Evolutionary conservation across 768 basidiomycete species (phyloP).

Genomic region (Amanita rubescens): DNA sequence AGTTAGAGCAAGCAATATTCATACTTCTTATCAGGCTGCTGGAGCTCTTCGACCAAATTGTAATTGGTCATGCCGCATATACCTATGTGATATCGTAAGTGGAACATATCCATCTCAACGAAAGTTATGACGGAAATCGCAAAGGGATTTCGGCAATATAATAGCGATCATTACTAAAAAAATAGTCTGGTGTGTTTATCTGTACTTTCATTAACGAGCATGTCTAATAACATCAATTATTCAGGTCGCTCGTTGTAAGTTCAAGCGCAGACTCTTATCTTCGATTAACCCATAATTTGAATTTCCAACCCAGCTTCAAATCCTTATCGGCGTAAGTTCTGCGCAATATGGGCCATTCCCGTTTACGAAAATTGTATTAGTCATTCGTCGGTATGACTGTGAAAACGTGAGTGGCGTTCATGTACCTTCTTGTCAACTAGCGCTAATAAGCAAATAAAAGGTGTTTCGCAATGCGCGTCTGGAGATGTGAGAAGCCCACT

Average conservation of each 20-base stretch:
- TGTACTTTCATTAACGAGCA: background rate
- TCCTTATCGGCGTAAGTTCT: slow-evolving; percentile 27
- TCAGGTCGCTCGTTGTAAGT: slow-evolving; percentile 24
- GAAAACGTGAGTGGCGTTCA: slow-evolving; percentile 34
- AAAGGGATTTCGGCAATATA: slow-evolving; percentile 31
- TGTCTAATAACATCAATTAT: background rate
- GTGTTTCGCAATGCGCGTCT: slow-evolving; percentile 52
- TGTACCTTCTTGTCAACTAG: background rate
- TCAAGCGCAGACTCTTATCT: background rate
- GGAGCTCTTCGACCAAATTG: slow-evolving; percentile 40
- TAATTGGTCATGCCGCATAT: slow-evolving; percentile 47
- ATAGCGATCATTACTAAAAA: slow-evolving; percentile 18
- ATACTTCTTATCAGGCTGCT: slow-evolving; percentile 27
- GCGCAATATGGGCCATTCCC: background rate
- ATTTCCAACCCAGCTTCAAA: slow-evolving; percentile 18
- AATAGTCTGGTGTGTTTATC: slow-evolving; percentile 27
- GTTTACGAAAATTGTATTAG: slow-evolving; percentile 19
- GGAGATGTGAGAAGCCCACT: slow-evolving; percentile 40
- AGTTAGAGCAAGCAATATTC: background rate
- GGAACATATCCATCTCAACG: background rate
- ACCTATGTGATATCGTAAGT: slow-evolving; percentile 48
- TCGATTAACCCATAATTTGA: background rate
- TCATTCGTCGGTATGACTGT: slow-evolving; percentile 45
- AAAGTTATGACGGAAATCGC: slow-evolving; percentile 5
- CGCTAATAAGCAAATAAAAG: slow-evolving; percentile 19